A percentile compares a stretch with the other conserved stretches of the same genome.
These are phyloP conservation scores for Viridothelium virens DNA, from an alignment of 495 filamentous ascomycete genomes.

Conservation along the genomic window DNA sequence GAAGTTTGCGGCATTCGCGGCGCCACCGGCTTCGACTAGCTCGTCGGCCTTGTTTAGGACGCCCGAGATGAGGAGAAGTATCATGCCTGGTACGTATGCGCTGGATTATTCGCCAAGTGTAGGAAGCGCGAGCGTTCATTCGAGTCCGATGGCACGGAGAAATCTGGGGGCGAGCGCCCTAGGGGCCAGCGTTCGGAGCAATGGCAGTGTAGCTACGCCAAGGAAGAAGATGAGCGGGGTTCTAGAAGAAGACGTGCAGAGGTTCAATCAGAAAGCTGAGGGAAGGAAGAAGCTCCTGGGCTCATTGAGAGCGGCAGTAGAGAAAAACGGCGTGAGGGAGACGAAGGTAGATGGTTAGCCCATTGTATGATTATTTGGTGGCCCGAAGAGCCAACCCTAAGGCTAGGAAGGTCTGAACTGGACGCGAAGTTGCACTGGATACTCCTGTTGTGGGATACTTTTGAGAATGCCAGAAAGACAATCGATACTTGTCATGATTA, in stretches of 20 bases:
- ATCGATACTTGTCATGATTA: too few relatives aligned
- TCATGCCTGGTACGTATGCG: slow-evolving; percentile 25
- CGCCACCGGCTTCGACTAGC: slow-evolving; percentile 20
- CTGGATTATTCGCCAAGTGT: slow-evolving; percentile 34
- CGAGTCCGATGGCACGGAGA: slow-evolving; percentile 24
- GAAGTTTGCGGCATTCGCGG: slow-evolving; percentile 33
- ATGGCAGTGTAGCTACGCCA: slow-evolving; percentile 38
- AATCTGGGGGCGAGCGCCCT: slow-evolving; percentile 35
- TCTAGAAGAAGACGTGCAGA: slow-evolving; percentile 44
- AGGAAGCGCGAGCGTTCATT: slow-evolving; percentile 24
- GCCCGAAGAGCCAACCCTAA: background rate
- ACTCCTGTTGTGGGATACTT: background rate
- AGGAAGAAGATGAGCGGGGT: slow-evolving; percentile 28
- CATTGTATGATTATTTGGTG: background rate
- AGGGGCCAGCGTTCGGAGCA: slow-evolving; percentile 43
- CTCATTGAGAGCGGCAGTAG: slow-evolving; percentile 35
- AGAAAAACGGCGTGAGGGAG: slow-evolving; percentile 30
- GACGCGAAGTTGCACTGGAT: background rate
- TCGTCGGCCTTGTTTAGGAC: slow-evolving; percentile 14
- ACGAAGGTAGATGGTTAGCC: slow-evolving; percentile 14
- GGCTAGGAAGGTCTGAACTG: background rate
- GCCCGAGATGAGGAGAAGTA: slow-evolving; percentile 23
- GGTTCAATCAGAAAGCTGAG: slow-evolving; percentile 50
- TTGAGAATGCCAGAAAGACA: too few relatives aligned
- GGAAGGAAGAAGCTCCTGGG: slow-evolving; percentile 49